Evolutionary conservation across 2,329 filamentous ascomycete species (phyloP).

Genomic region (Amylocarpus encephaloides): DNA sequence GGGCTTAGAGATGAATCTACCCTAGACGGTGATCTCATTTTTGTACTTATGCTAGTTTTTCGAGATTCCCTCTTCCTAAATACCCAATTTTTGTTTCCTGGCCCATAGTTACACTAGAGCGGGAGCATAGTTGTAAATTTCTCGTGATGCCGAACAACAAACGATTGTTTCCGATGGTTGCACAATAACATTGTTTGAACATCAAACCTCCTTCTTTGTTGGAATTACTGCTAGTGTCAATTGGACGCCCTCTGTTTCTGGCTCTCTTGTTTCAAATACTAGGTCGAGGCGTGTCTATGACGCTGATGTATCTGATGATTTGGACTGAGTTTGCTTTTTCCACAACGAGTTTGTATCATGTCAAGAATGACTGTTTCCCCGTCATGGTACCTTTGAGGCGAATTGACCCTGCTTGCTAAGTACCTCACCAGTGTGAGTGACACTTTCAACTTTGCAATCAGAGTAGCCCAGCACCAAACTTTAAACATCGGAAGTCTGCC

Average conservation of each 20-base stretch:
- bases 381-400: too few species aligned
- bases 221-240: background rate
- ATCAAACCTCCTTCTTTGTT: conserved; percentile 9
- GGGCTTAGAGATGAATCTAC: conserved; percentile 2
- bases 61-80: background rate
- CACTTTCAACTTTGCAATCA: too few species aligned
- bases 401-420: too few species aligned
- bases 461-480: too few species aligned
- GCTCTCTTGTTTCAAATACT: background rate
- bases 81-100: background rate
- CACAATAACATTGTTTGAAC: conserved; percentile 13
- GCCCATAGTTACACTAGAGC: conserved; percentile 1
- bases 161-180: conserved; percentile 4
- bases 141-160: conserved; percentile 3
- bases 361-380: too few species aligned
- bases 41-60: background rate
- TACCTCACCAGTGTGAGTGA: too few species aligned
- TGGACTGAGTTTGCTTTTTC: too few species aligned
- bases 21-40: background rate
- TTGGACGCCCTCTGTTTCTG: background rate
- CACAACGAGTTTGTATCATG: too few species aligned
- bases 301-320: too few species aligned
- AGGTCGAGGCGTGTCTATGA: too few species aligned
- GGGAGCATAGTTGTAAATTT: background rate
- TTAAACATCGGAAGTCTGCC: too few species aligned